A percentile compares a stretch with the other conserved stretches of the same genome.
Evolutionary conservation across 179 eudicot species (phyloP).

Genomic region (Spergularia azorica): DNA sequence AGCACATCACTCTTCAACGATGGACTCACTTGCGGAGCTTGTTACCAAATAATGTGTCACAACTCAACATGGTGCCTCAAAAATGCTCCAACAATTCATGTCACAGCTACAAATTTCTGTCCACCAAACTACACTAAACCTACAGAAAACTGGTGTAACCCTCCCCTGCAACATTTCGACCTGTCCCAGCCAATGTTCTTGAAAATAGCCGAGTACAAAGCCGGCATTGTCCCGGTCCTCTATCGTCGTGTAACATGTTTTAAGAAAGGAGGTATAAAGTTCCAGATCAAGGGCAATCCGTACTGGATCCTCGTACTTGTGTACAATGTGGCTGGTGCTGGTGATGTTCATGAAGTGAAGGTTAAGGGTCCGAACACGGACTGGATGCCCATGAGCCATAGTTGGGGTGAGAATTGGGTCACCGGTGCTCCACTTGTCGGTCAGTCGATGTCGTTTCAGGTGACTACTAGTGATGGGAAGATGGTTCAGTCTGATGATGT

Average conservation of each 20-base stretch:
- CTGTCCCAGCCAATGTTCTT: conserved; percentile 39
- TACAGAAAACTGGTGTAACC: conserved; percentile 44
- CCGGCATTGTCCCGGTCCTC: conserved; percentile 41
- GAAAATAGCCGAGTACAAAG: conserved; percentile 29
- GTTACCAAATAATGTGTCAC: conserved; percentile 33
- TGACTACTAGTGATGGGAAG: conserved; percentile 36
- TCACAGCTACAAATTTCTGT: conserved; percentile 41
- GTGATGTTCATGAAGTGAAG: conserved; percentile 25
- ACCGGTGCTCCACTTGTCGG: conserved; percentile 14
- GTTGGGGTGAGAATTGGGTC: conserved; percentile 34
- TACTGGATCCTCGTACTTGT: conserved; percentile 30
- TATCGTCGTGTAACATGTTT: conserved; percentile 25
- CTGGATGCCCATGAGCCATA: conserved; percentile 28
- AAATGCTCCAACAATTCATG: conserved; percentile 2
- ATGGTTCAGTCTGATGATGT: conserved; percentile 25
- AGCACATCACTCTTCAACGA: conserved; percentile 38
- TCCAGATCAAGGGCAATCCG: conserved; percentile 27
- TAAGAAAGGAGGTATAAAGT: conserved; percentile 31
- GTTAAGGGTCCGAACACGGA: conserved; percentile 25
- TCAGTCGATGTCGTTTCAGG: conserved; percentile 33
- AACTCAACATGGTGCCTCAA: conserved; percentile 32
- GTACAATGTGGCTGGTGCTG: conserved; percentile 39
- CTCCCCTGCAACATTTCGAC: conserved; percentile 43
- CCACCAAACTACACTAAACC: conserved; percentile 35
- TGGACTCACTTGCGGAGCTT: conserved; percentile 39